Base-by-base conservation (phyloP, 345 rosid species). In the Balakata baccata region DNA sequence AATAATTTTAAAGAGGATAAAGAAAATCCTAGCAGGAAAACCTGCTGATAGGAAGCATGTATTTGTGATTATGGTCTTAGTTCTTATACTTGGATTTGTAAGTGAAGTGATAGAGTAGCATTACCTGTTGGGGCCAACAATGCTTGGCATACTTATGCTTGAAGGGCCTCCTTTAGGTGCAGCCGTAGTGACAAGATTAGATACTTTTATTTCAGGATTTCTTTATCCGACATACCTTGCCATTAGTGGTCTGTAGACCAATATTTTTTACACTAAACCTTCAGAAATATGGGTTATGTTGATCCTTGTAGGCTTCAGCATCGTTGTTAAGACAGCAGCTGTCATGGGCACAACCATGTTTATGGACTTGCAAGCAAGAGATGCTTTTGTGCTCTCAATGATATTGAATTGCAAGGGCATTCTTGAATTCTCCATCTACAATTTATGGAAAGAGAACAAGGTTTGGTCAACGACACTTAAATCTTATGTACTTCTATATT, bases 141-240 rank as follows among this genome's bases (percentile, higher is more conserved):
- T 74, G 20, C 29, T 74, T 5, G 77, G 77, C 43, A 25, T 74
- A 29, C 9, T 45, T 43, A 29, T 66, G 52, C 77, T 71, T 3
- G 43, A 54, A 43, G 77, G 77, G 18, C 71, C 77, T 20, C 71
- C 77, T 7, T 56, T 74, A 39, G 77, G 77, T n/a, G 45, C 41
- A 43, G 54, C 64, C 16, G 11, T 74, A 53, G 77, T 22, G 6
- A 2, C 62, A 7, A 74, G 20, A 25, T 45, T 72, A 3, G 68
- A 63, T 3, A 63, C 59, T 51, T 62, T 72, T 7, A 25, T 61
- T 23, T 13, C 38, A 14, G 74, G 74, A 29, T n/a, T 71, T 13
- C 74, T 71, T 18, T 46, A 43, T 22, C 75, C 75, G 9, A 52
- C 68, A 3, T 72, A 61, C 68, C 59, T 62, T 12, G 68, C 75